Percentiles rank a stretch among this genome's conserved stretches.
Evolutionary conservation across 2,329 filamentous ascomycete genomes (phyloP).

Genomic region (Aspergillus carbonarius): DNA sequence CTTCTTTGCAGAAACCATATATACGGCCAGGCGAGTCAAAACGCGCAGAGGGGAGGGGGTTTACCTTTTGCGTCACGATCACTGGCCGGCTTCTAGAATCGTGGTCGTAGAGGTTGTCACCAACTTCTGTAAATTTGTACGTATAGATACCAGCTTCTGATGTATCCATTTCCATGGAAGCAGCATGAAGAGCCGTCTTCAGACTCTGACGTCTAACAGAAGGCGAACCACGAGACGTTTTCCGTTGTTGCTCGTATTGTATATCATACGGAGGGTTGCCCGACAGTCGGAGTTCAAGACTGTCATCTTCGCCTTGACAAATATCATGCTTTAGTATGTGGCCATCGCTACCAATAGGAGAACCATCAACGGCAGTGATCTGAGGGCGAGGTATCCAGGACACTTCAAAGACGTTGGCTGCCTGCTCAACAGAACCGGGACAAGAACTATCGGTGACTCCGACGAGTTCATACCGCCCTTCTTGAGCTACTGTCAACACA

Average conservation of each 20-base stretch:
- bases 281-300: constrained; percentile 75
- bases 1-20: constrained; percentile 91
- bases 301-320: constrained; percentile 92
- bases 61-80: constrained; percentile 76
- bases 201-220: constrained; percentile 69
- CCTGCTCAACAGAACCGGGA: constrained; percentile 73
- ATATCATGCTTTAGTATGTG: constrained; percentile 74
- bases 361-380: constrained; percentile 57
- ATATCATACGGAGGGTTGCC: constrained; percentile 82
- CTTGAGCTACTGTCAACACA: constrained; percentile 61
- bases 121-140: constrained; percentile 80
- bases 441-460: constrained; percentile 77
- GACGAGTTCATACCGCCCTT: constrained; percentile 77
- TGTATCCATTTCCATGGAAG: constrained; percentile 83
- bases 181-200: constrained; percentile 72
- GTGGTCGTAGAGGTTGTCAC: constrained; percentile 81
- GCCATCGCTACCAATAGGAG: constrained; percentile 51
- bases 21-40: constrained; percentile 87
- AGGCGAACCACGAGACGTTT: constrained; percentile 64
- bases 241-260: constrained; percentile 76
- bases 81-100: constrained; percentile 67
- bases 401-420: constrained; percentile 73
- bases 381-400: constrained; percentile 81
- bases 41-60: constrained; percentile 75
- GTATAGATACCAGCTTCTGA: constrained; percentile 76